Base-by-base conservation (phyloP, 202 grass and related monocot genomes). In the Saccharum hybrid region DNA sequence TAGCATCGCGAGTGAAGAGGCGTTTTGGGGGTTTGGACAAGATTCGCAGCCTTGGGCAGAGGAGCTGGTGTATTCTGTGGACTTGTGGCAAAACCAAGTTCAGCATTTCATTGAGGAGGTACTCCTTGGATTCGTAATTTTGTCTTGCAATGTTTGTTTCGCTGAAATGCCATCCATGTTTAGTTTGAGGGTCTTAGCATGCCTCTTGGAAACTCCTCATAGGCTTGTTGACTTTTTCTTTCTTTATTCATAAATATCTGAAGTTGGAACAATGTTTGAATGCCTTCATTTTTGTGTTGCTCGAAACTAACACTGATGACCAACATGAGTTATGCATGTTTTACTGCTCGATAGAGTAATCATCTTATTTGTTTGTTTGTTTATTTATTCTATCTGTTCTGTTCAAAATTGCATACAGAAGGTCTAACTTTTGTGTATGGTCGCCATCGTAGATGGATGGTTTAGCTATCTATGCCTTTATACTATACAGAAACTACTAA, bases 101-200 rank as follows among this genome's bases (percentile, higher is more conserved):
- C 92, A 89, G 49, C 83, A 88, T 76, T 97, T 97, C 81, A 64
- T 97, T 21, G 92, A 97, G 80, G 88, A 94, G 92, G 94, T 97
- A 86, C 38, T 75, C 21, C 11, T 64, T 64, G 41, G 2, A 63
- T 80, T 80, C n/a, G 5, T 60, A 39, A 10, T 40, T 75, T 28
- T 51, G 7, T 60, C 40, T 51, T 72, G 30, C 39, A 34, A 45
- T 46, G 34, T 82, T 72, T 60, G 10, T 73, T 72, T 30, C 22
- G 4, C 28, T 65, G 22, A 74, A 49, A 51, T 74, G 3, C 22
- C 13, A 43, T 72, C 42, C 3, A 14, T 10, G 38, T 71, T 71
- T 43, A 84, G 22, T 77, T 77, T 23, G 13, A 28, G 72, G 72
- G 72, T 19, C 12, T 72, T n/a, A 60, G 13, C 41, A 21, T 33